phyloP scores from a whole-genome alignment of 345 rosid genomes.

The Gossypium mustelinum region DNA sequence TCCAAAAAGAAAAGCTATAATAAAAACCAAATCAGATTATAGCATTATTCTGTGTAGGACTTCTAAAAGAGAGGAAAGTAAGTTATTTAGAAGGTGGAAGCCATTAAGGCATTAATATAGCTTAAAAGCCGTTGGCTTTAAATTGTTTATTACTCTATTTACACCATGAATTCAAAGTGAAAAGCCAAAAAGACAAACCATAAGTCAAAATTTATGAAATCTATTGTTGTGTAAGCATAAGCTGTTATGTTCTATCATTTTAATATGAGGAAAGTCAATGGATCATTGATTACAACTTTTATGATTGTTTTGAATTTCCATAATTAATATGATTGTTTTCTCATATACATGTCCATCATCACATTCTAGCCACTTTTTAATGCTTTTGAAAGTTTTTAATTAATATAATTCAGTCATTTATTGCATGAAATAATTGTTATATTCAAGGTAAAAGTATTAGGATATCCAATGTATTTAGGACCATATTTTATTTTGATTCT shows the following conservation, averaged over 20 bases:
- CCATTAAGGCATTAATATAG: neutral
- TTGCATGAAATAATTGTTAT: neutral
- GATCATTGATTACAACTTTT: neutral
- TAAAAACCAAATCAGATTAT: neutral
- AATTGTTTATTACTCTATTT: neutral
- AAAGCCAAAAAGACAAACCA: neutral
- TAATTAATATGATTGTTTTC: neutral
- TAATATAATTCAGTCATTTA: neutral
- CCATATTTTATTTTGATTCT: too few relatives aligned
- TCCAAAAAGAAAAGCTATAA: neutral
- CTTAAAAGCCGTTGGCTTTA: neutral
- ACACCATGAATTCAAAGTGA: neutral
- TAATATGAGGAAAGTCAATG: neutral
- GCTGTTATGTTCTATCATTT: neutral
- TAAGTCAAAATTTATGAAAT: conserved; percentile 4
- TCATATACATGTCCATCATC: neutral
- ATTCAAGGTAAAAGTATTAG: neutral
- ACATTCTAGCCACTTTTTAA: neutral
- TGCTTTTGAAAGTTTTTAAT: neutral
- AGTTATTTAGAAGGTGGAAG: conserved; percentile 23
- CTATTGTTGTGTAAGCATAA: conserved; percentile 1
- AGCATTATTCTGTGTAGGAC: neutral
- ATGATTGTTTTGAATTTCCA: neutral
- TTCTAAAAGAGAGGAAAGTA: neutral
- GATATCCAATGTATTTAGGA: too few relatives aligned